Base-by-base conservation (phyloP, 495 filamentous ascomycete genomes). In the Neurospora africana region DNA sequence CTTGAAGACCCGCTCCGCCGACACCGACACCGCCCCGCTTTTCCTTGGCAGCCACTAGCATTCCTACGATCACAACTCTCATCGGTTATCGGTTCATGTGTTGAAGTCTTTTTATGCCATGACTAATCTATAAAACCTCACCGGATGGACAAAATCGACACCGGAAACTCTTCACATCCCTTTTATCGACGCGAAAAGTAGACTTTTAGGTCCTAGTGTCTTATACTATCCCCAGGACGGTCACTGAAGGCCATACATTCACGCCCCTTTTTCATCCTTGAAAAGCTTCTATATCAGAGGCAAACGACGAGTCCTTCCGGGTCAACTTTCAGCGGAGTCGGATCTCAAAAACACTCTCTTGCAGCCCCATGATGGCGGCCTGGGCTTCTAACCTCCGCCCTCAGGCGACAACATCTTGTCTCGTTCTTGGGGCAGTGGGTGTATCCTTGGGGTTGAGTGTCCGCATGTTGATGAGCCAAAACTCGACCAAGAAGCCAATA, bases 351-450 rank as follows among this genome's bases (percentile, higher is more conserved):
- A 9, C 15, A 65, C 53, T 9, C 53, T 65, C 15, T 19, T 65
- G 23, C 53, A 35, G 15, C 47, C 6, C 27, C 13, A 19, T 65
- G 13, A 76, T 76, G 74, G 70, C 72, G 40, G 33, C 72, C 40
- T 76, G 72, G 73, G 68, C 69, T 11, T 36, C 69, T 19, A 47
- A 30, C 40, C 8, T 70, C 58, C 69, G 67, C 23, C 70, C 69
- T 30, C 37, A 19, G 11, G 53, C 40, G 33, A 70, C 65, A 37
- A 36, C 40, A 39, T 58, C 76, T 30, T 77, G 65, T 58, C 58
- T 80, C 33, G 40, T 74, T 10, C 69, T 78, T 17, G 76, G 78
- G 11, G 70, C 72, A 4, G 19, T 76, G 68, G 75, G 74, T 39
- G 70, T 79, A 9, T 73, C 74, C 3, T 30, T 72, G 4, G 72